Conservation (phyloP, 345 rosid genomes). For the Abelmoschus esculentus region DNA sequence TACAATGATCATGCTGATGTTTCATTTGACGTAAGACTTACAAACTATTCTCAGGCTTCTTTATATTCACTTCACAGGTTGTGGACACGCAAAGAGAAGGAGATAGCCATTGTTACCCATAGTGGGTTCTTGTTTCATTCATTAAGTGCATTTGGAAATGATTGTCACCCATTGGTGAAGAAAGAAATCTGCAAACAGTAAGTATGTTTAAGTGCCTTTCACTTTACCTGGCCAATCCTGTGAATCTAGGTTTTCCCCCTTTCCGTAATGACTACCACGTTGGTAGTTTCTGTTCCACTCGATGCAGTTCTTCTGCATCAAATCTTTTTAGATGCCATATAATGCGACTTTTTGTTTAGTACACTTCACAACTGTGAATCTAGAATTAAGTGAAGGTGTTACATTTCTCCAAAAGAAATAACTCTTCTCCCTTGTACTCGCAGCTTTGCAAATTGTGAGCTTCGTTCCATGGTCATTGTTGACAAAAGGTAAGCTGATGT, state of each 20-base stretch:
- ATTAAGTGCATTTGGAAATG: conserved; percentile 57
- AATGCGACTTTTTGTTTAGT: background rate
- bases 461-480: conserved; percentile 80
- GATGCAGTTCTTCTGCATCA: background rate
- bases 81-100: conserved; percentile 93
- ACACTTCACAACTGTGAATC: background rate
- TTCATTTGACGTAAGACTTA: background rate
- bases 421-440: conserved; percentile 4
- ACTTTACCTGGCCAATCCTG: conserved; percentile 1
- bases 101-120: conserved; percentile 95
- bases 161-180: conserved; percentile 70
- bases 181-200: conserved; percentile 72
- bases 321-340: background rate
- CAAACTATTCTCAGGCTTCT: too few species aligned
- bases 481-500: conserved; percentile 54
- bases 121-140: conserved; percentile 89
- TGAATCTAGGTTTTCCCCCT: background rate
- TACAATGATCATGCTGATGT: background rate
- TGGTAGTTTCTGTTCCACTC: background rate
- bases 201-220: conserved; percentile 19
- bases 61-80: conserved; percentile 43
- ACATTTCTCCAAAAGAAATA: background rate
- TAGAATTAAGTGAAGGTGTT: background rate
- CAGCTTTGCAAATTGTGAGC: conserved; percentile 98
- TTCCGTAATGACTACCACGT: background rate